Conservation (phyloP, 208 protist species). For the Acanthamoeba healyi region DNA sequence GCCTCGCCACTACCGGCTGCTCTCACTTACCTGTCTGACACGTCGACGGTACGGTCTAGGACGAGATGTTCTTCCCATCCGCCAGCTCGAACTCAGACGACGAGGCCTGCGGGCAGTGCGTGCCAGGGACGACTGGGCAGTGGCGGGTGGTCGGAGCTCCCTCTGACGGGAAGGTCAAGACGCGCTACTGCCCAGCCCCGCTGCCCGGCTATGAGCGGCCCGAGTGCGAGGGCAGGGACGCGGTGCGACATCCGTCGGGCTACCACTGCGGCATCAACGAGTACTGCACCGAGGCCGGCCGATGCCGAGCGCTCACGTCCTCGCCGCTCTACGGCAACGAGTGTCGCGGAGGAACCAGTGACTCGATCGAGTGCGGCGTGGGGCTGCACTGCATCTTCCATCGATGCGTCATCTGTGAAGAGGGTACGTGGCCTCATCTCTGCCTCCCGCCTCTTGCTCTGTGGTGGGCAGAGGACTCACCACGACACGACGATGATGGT, state of each 20-base stretch:
- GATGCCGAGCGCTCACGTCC: background rate
- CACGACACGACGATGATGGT: no score
- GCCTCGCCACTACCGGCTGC: no score
- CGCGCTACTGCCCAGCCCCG: background rate
- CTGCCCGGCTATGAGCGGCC: background rate
- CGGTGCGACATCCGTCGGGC: background rate
- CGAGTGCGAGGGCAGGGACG: background rate
- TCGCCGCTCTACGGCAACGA: background rate
- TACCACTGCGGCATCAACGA: slow-evolving; percentile 67
- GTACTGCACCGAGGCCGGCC: slow-evolving; percentile 10
- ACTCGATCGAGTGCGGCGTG: background rate
- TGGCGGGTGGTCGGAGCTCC: background rate
- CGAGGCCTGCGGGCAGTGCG: background rate
- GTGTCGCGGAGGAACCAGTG: background rate
- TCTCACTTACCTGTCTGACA: no score
- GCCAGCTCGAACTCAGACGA: background rate
- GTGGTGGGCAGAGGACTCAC: no score
- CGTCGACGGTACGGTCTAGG: no score
- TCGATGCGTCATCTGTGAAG: slow-evolving; percentile 46
- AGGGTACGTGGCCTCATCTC: background rate
- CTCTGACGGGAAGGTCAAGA: background rate
- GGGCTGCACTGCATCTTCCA: slow-evolving; percentile 39
- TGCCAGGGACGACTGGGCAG: slow-evolving; percentile 23
- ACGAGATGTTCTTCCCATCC: background rate
- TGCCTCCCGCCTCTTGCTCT: no score